phyloP scores from a whole-genome alignment of 2,329 filamentous ascomycete species.

The Aspergillus sp. region DNA sequence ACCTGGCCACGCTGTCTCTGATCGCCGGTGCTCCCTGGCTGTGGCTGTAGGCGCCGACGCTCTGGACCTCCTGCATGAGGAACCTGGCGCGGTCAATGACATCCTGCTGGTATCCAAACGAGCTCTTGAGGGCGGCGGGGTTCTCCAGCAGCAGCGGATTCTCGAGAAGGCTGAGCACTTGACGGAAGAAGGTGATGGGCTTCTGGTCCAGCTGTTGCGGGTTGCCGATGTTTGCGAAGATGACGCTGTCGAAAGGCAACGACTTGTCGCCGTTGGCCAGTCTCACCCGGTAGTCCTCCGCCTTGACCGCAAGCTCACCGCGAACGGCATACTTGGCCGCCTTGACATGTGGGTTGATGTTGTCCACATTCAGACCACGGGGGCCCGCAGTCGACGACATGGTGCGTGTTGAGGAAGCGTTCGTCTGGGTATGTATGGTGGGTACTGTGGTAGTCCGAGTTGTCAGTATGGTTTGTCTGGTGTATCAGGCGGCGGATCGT shows the following conservation, averaged over 20 bases:
- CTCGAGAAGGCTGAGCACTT: conserved; percentile 87
- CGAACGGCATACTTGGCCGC: conserved; percentile 92
- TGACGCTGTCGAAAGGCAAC: conserved; percentile 84
- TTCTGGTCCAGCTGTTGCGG: conserved; percentile 98
- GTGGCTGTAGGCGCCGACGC: conserved; percentile 92
- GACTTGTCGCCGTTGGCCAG: conserved; percentile 44
- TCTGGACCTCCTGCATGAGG: conserved; percentile 74
- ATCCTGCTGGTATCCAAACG: conserved; percentile 80
- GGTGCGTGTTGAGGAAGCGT: conserved; percentile 25
- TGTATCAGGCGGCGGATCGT: background rate
- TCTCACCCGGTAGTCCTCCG: conserved; percentile 75
- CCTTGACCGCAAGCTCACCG: conserved; percentile 87
- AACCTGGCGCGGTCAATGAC: conserved; percentile 74
- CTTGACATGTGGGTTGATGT: conserved; percentile 85
- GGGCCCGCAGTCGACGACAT: conserved; percentile 36
- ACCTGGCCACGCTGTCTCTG: conserved; percentile 79
- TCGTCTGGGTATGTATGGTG: conserved; percentile 18
- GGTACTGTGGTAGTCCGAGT: conserved; percentile 9
- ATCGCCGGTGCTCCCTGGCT: conserved; percentile 82
- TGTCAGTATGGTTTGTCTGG: background rate
- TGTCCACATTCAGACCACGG: conserved; percentile 60
- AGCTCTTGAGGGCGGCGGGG: conserved; percentile 63
- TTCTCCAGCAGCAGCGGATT: conserved; percentile 78
- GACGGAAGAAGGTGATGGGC: conserved; percentile 97
- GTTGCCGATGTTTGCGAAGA: conserved; percentile 98